phyloP scores from a whole-genome alignment of 2,329 filamentous ascomycete species.

The Aspergillus novofumigatus region DNA sequence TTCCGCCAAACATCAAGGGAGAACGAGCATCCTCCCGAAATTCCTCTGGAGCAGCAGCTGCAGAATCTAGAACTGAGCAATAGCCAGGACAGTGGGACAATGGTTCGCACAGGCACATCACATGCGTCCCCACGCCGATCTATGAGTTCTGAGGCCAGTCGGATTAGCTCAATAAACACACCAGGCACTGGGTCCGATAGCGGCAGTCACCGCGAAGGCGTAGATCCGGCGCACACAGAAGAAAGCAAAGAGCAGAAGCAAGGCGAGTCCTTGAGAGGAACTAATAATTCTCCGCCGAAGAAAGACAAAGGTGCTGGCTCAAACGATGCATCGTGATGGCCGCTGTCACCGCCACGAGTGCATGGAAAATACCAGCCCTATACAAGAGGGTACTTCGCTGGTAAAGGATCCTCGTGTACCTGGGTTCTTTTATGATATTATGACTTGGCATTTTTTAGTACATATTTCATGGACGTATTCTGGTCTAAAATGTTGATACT shows the following conservation, averaged over 20 bases:
- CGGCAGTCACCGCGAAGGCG: background rate
- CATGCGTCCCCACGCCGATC: slow-evolving; percentile 9
- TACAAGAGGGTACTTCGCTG: background rate
- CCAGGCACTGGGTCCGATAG: slow-evolving; percentile 15
- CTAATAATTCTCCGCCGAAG: background rate
- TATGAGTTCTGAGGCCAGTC: slow-evolving; percentile 13
- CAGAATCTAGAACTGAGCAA: slow-evolving; percentile 18
- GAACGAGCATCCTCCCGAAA: slow-evolving; percentile 3
- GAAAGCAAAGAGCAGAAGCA: slow-evolving; percentile 1
- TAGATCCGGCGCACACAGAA: background rate
- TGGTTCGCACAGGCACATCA: slow-evolving; percentile 8
- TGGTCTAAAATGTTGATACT: background rate
- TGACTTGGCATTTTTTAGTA: background rate
- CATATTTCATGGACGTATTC: background rate
- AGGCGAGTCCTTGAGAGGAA: background rate
- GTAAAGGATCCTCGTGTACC: background rate
- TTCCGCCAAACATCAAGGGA: slow-evolving; percentile 7
- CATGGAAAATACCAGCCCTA: background rate
- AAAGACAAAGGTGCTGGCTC: background rate
- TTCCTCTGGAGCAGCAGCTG: slow-evolving; percentile 18
- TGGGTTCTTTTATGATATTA: background rate
- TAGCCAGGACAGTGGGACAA: slow-evolving; percentile 9
- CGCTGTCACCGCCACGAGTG: background rate
- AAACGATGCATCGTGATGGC: background rate
- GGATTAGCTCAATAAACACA: slow-evolving; percentile 17